These are phyloP conservation scores for Leersia perrieri DNA, from an alignment of 176 grass and related monocot genomes.

Conservation along the genomic window DNA sequence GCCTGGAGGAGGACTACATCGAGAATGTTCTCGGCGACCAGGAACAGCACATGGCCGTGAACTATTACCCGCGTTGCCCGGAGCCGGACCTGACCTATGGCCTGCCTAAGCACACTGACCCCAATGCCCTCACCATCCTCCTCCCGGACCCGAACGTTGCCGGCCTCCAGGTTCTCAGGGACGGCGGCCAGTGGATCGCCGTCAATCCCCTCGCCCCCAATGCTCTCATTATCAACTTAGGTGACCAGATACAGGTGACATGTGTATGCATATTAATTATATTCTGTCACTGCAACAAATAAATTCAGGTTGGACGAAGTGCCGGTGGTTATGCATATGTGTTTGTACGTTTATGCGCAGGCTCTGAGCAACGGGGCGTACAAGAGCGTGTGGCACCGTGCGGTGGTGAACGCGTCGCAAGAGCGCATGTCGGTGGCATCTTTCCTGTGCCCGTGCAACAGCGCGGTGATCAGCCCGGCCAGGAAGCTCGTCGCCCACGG, in stretches of 20 bases:
- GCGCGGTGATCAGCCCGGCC: conserved; percentile 62
- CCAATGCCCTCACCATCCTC: conserved; percentile 76
- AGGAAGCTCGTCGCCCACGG: conserved; percentile 29
- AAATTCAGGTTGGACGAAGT: background rate
- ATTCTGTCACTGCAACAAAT: background rate
- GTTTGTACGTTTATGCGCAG: conserved; percentile 6
- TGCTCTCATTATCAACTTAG: conserved; percentile 72
- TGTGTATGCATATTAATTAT: background rate
- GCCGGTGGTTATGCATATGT: background rate
- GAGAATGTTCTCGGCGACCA: conserved; percentile 57
- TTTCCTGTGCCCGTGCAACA: conserved; percentile 90
- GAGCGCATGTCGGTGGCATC: conserved; percentile 90
- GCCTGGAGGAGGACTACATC: conserved; percentile 55
- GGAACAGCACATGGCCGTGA: conserved; percentile 90
- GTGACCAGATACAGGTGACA: conserved; percentile 75
- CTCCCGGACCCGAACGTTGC: conserved; percentile 60
- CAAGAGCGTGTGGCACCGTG: conserved; percentile 91
- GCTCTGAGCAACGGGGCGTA: conserved; percentile 80
- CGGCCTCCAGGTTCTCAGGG: conserved; percentile 72
- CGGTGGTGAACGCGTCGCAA: conserved; percentile 63
- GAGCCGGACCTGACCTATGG: conserved; percentile 73
- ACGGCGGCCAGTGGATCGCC: conserved; percentile 58
- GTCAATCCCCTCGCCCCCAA: conserved; percentile 45
- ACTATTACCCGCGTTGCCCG: conserved; percentile 89
- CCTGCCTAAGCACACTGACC: conserved; percentile 72